Conservation (phyloP, 2,329 filamentous ascomycete species). For the Pseudopithomyces maydicus region DNA sequence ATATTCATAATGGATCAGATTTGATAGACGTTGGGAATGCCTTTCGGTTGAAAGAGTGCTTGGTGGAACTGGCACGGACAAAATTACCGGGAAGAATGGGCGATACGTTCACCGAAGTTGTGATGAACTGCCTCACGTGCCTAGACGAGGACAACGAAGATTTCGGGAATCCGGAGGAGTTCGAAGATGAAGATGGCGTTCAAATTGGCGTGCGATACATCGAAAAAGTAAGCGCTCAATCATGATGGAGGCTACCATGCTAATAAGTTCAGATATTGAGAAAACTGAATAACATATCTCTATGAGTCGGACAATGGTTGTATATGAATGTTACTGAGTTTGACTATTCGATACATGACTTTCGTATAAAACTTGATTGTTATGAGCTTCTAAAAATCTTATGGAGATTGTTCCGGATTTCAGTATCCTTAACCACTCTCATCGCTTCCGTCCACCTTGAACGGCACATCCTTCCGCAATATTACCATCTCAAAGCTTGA, state of each 20-base stretch:
- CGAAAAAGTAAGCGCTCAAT: constrained; percentile 32
- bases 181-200: constrained; percentile 37
- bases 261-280: background rate
- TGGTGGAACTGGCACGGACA: constrained; percentile 14
- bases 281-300: background rate
- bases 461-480: background rate
- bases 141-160: constrained; percentile 22
- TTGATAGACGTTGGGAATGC: background rate
- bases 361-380: too few species aligned
- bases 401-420: too few species aligned
- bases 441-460: background rate
- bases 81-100: constrained; percentile 30
- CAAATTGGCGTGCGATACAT: constrained; percentile 38
- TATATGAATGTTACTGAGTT: background rate
- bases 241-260: background rate
- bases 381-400: too few species aligned
- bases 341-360: too few species aligned
- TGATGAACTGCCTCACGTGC: constrained; percentile 25
- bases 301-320: background rate
- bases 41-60: constrained; percentile 1
- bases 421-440: too few species aligned
- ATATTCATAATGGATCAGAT: background rate
- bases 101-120: constrained; percentile 33
- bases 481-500: background rate
- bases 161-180: constrained; percentile 31